Base-by-base conservation (phyloP, 495 filamentous ascomycete genomes). In the Penicillium herquei region DNA sequence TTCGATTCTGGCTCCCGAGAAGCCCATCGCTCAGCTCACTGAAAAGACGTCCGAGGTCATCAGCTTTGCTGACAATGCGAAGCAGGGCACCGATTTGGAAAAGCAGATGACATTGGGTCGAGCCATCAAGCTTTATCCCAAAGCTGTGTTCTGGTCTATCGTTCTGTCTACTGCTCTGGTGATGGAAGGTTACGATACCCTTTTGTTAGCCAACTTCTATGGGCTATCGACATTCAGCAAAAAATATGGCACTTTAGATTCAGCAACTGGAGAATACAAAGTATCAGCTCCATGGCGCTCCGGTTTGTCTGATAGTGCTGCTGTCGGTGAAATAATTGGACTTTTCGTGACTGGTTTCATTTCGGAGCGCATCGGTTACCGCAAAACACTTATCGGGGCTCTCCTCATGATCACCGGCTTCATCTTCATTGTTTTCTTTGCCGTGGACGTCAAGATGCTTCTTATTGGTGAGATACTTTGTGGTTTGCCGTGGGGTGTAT, bases 401-500 rank as follows among this genome's bases (percentile, higher is more conserved):
- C 69, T 89, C 43, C 57, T 72, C 6, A 58, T 81, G 9, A 70
- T 89, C 3, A 77, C 72, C 82, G 86, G 64, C 88, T 35, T 35
- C 11, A 11, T 35, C 11, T 35, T 35, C 33, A 35, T 35, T 35
- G 33, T 35, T 6, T 35, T 89, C 72, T 87, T 85, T 26, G 86
- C 86, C 1, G 75, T 81, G 39, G 81, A 75, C 58, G 74, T 89
- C 1, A 69, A 81, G 21, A 78, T 80, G 34, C 76, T 90, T 9
- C 75, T 87, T 35, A 79, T 83, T 16, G 87, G 80, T 2, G 86
- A 89, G 66, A 85, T 90, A 50, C 73, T 91, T 2, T 84, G 81
- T 51, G 87, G 87, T 56, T 84, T 90, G 51, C 83, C 85, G 34
- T 90, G 87, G 87, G 88, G 87, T 53, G 80, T 89, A 26, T 89